Evolutionary conservation across 371 early-diverging fungal species (phyloP), one percentile per base, ranked within the genome.

Genomic region (Syncephalastrum monosporum): DNA sequence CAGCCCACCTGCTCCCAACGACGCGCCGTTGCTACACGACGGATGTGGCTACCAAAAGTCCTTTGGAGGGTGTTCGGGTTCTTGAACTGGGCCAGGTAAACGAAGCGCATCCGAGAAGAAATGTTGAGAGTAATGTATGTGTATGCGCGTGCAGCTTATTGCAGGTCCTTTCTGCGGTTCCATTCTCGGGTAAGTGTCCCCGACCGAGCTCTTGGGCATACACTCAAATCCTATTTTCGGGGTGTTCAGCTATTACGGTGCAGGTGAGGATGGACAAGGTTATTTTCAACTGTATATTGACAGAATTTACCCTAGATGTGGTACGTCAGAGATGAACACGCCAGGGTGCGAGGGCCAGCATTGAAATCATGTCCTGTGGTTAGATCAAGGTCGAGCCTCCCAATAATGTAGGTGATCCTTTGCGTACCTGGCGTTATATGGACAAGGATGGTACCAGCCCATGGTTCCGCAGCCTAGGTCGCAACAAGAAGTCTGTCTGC

Each of bases 311-410:
- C 6, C 5, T 45, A 45, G 50, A 61, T 48, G 56, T 58, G 47
- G 57, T 58, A 47, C 24, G 54, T 59, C 13, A 23, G n/a, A 1
- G 16, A 5, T 19, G 44, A 52, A 47, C 5, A 48, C 2, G 13
- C 24, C 16, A 25, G 16, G 10, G 27, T 19, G 13, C n/a, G n/a
- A 3, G 51, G 19, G 2, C 21, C 38, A 7, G 44, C 29, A 42
- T 41, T 43, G 14, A 50, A 38, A 7, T n/a, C 29, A 15, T 16
- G 15, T 25, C 43, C 25, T 44, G 45, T 17, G 41, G 17, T 17
- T 33, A 78, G 82, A 75, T 83, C 45, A 83, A 83, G 60, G 60
- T 83, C 10, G 83, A 83, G 53, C 72, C 83, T 16, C 82, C 79
- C n/a, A 59, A 33, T 10, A 60, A 67, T 50, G 53, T 50, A 1